Evolutionary conservation across 2,329 filamentous ascomycete genomes (phyloP).

Genomic region (Fusarium chaquense): DNA sequence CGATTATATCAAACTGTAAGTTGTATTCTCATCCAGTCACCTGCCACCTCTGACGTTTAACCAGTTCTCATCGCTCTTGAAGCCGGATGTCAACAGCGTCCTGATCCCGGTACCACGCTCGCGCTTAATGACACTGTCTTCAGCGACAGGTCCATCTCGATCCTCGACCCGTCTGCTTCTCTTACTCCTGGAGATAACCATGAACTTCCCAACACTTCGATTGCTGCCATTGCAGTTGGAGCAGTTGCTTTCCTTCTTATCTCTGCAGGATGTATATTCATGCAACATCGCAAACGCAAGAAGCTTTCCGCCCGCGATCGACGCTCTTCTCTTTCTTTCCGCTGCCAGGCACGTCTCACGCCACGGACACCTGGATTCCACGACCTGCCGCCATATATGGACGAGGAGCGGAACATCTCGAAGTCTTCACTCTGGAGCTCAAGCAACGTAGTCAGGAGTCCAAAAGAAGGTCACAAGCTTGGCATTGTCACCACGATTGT

Average conservation of each 20-base stretch:
- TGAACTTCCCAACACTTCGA: conserved; percentile 53
- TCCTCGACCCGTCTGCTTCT: conserved; percentile 51
- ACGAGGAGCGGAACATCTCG: conserved; percentile 37
- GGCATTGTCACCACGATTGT: conserved; percentile 34
- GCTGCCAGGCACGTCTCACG: conserved; percentile 59
- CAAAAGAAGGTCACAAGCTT: conserved; percentile 23
- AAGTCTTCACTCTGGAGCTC: conserved; percentile 30
- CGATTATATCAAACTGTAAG: conserved; percentile 65
- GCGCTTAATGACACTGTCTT: conserved; percentile 62
- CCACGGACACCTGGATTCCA: conserved; percentile 41
- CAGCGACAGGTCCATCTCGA: conserved; percentile 49
- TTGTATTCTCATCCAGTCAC: neutral
- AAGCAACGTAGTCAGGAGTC: conserved; percentile 6
- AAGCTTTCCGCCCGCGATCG: conserved; percentile 47
- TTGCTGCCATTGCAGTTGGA: conserved; percentile 60
- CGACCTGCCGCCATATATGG: conserved; percentile 26
- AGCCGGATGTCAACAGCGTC: conserved; percentile 64
- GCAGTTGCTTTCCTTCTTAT: conserved; percentile 54
- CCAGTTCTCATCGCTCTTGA: conserved; percentile 64
- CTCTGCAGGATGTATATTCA: conserved; percentile 55
- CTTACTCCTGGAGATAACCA: conserved; percentile 18
- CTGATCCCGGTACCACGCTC: conserved; percentile 52
- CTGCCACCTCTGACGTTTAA: conserved; percentile 5
- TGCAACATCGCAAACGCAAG: conserved; percentile 60
- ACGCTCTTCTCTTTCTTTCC: conserved; percentile 63